These are phyloP conservation scores for Annulohypoxylon nitens DNA, from an alignment of 495 filamentous ascomycete genomes.

Conservation along the genomic window DNA sequence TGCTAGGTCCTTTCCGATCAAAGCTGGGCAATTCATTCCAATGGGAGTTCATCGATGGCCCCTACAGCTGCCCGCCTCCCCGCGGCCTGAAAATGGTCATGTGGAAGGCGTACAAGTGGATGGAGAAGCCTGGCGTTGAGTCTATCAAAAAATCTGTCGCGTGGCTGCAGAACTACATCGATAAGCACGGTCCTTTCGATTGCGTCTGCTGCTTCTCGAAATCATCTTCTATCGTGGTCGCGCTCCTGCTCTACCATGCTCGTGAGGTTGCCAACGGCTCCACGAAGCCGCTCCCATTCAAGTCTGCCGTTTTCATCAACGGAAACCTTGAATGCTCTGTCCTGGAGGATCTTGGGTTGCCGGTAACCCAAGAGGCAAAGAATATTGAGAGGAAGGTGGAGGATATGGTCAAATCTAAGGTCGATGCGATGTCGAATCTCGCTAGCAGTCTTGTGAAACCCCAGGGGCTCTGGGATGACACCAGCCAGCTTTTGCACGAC, in stretches of 20 bases:
- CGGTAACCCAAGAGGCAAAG: constrained; percentile 4
- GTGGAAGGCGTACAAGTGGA: constrained; percentile 20
- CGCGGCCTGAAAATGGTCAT: constrained; percentile 20
- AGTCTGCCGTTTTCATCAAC: constrained; percentile 16
- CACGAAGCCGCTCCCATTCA: constrained; percentile 14
- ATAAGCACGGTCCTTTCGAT: constrained; percentile 6
- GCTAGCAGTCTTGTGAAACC: constrained; percentile 17
- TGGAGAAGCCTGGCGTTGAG: constrained; percentile 12
- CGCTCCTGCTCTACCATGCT: constrained; percentile 10
- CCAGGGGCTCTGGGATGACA: constrained; percentile 11
- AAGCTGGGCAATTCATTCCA: constrained; percentile 14
- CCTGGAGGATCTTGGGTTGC: constrained; percentile 1
- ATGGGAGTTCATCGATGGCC: constrained; percentile 10
- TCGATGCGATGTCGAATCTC: constrained; percentile 15
- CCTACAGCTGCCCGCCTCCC: constrained; percentile 14
- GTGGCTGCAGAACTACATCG: constrained; percentile 14
- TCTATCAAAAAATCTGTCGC: constrained; percentile 10
- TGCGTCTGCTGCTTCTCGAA: constrained; percentile 18
- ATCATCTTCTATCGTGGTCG: constrained; percentile 9
- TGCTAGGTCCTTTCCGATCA: constrained; percentile 8
- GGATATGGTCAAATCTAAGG: constrained; percentile 12
- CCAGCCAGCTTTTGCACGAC: constrained; percentile 11
- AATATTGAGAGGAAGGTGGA: constrained; percentile 5
- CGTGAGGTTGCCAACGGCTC: constrained; percentile 10
- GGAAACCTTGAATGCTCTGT: constrained; percentile 14